Conservation (phyloP, 352 stramenopile genomes). For the Saprolegnia diclina region DNA sequence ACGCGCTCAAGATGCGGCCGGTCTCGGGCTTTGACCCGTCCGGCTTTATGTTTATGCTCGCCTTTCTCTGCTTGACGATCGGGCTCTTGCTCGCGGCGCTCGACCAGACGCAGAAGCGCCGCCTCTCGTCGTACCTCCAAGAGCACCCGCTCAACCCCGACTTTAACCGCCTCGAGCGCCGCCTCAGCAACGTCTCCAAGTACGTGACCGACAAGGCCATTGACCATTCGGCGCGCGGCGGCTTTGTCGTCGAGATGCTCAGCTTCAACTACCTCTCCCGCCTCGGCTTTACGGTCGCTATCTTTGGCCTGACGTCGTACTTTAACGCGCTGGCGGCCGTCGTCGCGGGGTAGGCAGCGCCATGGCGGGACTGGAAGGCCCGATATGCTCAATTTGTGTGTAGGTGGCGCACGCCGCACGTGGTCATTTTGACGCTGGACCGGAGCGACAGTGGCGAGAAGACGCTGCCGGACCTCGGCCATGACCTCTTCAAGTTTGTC, state of each 20-base stretch:
- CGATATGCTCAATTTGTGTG: not conserved
- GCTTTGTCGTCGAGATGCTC: slow-evolving; percentile 84
- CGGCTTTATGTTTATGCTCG: slow-evolving; percentile 79
- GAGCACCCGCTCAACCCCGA: slow-evolving; percentile 11
- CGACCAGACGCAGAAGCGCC: slow-evolving; percentile 15
- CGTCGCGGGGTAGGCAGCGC: slow-evolving; percentile 61
- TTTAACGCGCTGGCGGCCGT: slow-evolving; percentile 76
- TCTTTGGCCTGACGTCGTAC: slow-evolving; percentile 74
- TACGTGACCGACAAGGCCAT: slow-evolving; percentile 66
- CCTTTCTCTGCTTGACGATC: slow-evolving; percentile 56
- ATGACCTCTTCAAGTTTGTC: slow-evolving; percentile 83
- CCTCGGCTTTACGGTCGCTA: slow-evolving; percentile 65
- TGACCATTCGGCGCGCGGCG: slow-evolving; percentile 65
- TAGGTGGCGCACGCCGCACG: slow-evolving; percentile 76
- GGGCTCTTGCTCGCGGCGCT: slow-evolving; percentile 44
- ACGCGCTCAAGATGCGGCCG: slow-evolving; percentile 72
- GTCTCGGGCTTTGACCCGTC: slow-evolving; percentile 80
- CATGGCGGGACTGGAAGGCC: not conserved
- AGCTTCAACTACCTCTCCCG: slow-evolving; percentile 81
- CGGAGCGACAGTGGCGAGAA: slow-evolving; percentile 56
- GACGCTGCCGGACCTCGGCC: slow-evolving; percentile 76
- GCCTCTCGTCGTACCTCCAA: slow-evolving; percentile 22
- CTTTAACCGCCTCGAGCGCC: slow-evolving; percentile 3
- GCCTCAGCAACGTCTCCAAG: slow-evolving; percentile 17
- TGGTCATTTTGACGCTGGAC: slow-evolving; percentile 64